phyloP scores from a whole-genome alignment of 495 filamentous ascomycete genomes.

The Talaromyces ruber region DNA sequence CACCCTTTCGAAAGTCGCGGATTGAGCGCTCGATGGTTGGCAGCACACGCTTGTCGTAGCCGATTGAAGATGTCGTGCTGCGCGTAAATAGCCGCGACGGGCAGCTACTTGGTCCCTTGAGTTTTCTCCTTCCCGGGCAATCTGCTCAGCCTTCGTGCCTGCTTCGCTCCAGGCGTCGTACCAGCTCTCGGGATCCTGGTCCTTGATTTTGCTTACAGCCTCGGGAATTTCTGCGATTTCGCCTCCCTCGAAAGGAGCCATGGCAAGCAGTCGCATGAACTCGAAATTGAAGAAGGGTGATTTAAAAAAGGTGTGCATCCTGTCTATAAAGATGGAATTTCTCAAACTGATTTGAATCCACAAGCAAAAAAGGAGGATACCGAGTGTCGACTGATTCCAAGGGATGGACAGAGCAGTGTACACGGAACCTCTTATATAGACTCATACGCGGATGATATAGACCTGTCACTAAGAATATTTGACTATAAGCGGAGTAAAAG shows the following conservation, averaged over 20 bases:
- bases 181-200: conserved; percentile 23
- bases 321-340: neutral
- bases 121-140: neutral
- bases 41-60: too few relatives aligned
- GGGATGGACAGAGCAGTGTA: neutral
- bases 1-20: too few relatives aligned
- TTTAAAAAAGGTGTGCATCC: conserved; percentile 22
- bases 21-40: too few relatives aligned
- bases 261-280: conserved; percentile 29
- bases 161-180: conserved; percentile 2
- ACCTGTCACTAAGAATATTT: neutral
- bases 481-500: neutral
- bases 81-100: too few relatives aligned
- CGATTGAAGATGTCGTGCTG: too few relatives aligned
- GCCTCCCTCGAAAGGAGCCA: conserved; percentile 20
- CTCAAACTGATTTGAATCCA: neutral
- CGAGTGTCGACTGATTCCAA: neutral
- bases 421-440: neutral
- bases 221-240: conserved; percentile 35
- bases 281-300: conserved; percentile 40
- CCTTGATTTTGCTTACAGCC: conserved; percentile 25
- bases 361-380: neutral
- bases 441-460: neutral
- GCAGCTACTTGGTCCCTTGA: too few relatives aligned
- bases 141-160: neutral